Base-by-base conservation (phyloP, 331 rosid genomes). In the Spiraea crenata region DNA sequence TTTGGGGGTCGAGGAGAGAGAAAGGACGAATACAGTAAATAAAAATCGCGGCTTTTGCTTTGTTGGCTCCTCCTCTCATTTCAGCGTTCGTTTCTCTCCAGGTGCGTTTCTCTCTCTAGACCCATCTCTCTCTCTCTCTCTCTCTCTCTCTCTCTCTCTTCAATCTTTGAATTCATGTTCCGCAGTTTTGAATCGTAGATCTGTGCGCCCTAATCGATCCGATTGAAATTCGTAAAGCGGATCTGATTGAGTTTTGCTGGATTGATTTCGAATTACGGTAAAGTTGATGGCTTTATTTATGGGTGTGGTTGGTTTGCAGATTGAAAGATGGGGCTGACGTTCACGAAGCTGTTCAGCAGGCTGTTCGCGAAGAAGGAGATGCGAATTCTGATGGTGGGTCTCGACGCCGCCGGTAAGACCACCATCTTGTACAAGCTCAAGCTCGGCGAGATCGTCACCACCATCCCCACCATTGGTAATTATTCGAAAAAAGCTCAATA, bases 341-440 rank as follows among this genome's bases (percentile, higher is more conserved):
- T 93, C 90, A 82, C 97, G 76, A 93, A 93, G 83, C 92, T 93
- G 70, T 93, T 93, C 84, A 93, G 98, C 78, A 83, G 91, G 83
- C 88, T 93, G n/a, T 93, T 92, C 9, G 98, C 97, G 57, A 92
- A 92, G 93, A 90, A 59, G 77, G 97, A 92, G 78, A 92, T 92
- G 98, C 86, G 96, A 25, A 92, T 92, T 79, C 66, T 90, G 86
- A 92, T 92, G 98, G 96, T 92, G 60, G 98, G 98, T 85, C 96
- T 92, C n/a, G 98, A 92, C 63, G 98, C 96, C 58, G 98, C 98
- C 54, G 98, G 98, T 80, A 92, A 92, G 90, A 92, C 98, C 42
- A 92, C 98, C 62, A 92, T 92, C 57, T 63, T 92, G 87, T 92
- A 92, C 74, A 88, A 92, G 85, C 90, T 92, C 84, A 92, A 92